Evolutionary conservation across 441 rosid species (phyloP), one percentile per base, ranked within the genome.

Genomic region (Lepidium campestre): DNA sequence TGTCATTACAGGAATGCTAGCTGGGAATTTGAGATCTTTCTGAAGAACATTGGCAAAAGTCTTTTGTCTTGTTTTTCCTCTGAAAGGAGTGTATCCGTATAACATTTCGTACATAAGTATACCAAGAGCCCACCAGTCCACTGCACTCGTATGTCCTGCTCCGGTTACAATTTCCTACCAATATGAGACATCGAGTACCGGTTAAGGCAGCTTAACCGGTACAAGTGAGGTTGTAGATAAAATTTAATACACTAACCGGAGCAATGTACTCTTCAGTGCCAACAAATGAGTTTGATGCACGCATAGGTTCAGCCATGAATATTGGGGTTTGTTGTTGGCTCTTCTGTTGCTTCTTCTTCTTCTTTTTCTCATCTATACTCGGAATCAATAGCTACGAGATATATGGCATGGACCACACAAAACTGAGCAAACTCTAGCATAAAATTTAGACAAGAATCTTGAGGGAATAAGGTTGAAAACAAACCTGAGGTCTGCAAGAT

Each of bases 61-160:
- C 83, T 86, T 94, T 60, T 94, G 99, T 77, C 98, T 82, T 7
- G 96, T 87, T 80, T 84, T 94, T 42, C 99, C 99, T 75, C 99
- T 85, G 59, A 94, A 91, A 19, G 99, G 99, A 72, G 99, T 94
- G 71, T 88, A 85, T 74, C 99, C 97, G 71, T 94, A 94, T 17
- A 94, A 78, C 99, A 94, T 94, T 74, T 94, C 97, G 31, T 86
- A 94, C 31, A 94, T 76, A 71, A 94, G 97, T 63, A 91, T 86
- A 18, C 99, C 99, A 64, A 91, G 89, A 57, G 99, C 98, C 99
- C 99, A 94, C 99, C 99, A 94, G 76, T 94, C 99, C 62, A 89
- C 98, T 53, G 99, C 98, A 83, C 99, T 94, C 0, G 90, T 85
- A 76, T 94, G 99, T 35, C 99, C 98, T 48, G 91, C 90, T 11